phyloP scores from a whole-genome alignment of 139 green algal genomes.

The Bryopsis sp. region DNA sequence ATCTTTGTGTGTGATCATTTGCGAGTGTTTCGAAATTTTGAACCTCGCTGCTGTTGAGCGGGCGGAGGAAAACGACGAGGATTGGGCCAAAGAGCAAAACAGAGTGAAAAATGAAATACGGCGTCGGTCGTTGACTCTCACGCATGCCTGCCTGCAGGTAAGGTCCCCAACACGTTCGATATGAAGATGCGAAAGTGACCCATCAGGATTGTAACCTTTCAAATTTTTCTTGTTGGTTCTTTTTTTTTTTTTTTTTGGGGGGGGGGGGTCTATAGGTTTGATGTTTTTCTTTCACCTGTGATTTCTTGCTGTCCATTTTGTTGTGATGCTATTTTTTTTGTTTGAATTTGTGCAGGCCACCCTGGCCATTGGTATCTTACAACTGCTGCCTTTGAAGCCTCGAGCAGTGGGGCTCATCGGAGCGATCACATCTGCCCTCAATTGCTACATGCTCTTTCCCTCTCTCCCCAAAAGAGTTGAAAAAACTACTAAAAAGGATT shows the following conservation, averaged over 20 bases:
- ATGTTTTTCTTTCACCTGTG: no score
- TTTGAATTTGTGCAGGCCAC: no score
- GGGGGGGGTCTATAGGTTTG: background rate
- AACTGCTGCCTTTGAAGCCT: slow-evolving; percentile 61
- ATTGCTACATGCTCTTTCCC: slow-evolving; percentile 83
- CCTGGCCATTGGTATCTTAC: slow-evolving; percentile 58
- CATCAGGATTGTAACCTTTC: background rate
- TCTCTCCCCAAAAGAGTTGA: slow-evolving; percentile 27
- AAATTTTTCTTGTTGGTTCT: slow-evolving; percentile 1
- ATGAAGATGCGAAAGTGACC: background rate
- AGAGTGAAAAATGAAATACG: slow-evolving; percentile 48
- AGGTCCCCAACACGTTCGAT: background rate
- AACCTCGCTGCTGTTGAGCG: no score
- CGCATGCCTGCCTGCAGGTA: slow-evolving; percentile 67
- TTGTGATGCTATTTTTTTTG: no score
- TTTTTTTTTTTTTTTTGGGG: background rate
- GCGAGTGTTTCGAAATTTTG: slow-evolving; percentile 11
- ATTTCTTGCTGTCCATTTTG: no score
- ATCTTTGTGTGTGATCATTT: slow-evolving; percentile 3
- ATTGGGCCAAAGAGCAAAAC: slow-evolving; percentile 48
- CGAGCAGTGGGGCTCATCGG: slow-evolving; percentile 69
- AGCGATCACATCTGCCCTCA: slow-evolving; percentile 61
- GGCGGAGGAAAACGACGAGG: slow-evolving; percentile 47
- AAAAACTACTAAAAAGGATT: no score
- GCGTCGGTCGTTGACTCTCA: slow-evolving; percentile 42